Conservation (phyloP, 768 basidiomycete genomes). For the Chalciporus chontae region DNA sequence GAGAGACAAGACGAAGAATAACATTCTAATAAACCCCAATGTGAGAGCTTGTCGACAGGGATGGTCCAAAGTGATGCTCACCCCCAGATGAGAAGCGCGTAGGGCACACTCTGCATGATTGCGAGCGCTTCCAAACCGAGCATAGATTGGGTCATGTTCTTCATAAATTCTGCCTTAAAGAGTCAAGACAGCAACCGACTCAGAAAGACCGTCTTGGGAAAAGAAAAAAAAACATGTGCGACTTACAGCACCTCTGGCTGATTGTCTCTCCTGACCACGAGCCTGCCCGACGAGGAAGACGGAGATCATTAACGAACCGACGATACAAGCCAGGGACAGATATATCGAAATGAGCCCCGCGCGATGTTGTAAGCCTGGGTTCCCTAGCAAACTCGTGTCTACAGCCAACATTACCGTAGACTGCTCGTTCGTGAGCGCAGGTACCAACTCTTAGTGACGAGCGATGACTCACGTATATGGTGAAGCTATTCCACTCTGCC, state of each 20-base stretch:
- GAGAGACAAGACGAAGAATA: slow-evolving; percentile 2
- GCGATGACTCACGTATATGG: slow-evolving; percentile 29
- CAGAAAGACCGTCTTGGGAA: not conserved
- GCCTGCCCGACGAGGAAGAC: slow-evolving; percentile 37
- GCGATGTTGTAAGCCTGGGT: not conserved
- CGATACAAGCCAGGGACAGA: not conserved
- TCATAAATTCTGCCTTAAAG: slow-evolving; percentile 8
- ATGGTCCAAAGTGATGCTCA: no score
- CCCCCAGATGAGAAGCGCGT: slow-evolving; percentile 30
- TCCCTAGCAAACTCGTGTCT: slow-evolving; percentile 6
- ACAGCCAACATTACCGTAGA: slow-evolving; percentile 9
- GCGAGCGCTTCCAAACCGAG: slow-evolving; percentile 24
- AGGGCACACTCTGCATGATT: slow-evolving; percentile 32
- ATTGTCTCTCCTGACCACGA: slow-evolving; percentile 13
- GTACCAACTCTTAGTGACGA: no score
- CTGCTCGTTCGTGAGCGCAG: no score
- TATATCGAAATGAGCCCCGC: not conserved
- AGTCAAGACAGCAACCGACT: not conserved
- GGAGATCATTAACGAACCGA: slow-evolving; percentile 13
- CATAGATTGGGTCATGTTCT: slow-evolving; percentile 1
- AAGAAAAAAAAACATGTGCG: not conserved
- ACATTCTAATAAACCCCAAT: not conserved
- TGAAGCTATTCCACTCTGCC: slow-evolving; percentile 47
- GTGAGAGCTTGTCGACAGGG: no score
- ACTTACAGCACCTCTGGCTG: slow-evolving; percentile 3